Conservation (phyloP, 495 filamentous ascomycete species). For the Chaetomium cochliodes region DNA sequence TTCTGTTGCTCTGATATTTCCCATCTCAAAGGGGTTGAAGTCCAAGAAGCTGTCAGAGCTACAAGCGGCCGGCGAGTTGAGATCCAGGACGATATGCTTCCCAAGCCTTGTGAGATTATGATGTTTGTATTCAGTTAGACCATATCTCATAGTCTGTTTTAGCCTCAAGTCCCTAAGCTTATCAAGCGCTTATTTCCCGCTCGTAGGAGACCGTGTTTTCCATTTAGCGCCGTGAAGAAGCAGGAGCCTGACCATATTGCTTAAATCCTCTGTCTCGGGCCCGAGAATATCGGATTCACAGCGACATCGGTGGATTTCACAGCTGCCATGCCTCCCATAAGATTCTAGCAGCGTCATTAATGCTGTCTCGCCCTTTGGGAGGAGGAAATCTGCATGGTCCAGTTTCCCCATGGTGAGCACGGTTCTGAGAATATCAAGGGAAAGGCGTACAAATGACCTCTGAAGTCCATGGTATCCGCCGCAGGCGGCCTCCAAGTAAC, state of each 20-base stretch:
- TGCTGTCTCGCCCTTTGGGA: neutral
- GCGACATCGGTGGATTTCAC: neutral
- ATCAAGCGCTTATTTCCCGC: neutral
- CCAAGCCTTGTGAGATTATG: conserved; percentile 1
- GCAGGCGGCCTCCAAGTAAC: neutral
- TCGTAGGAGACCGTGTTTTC: neutral
- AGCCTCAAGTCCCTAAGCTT: neutral
- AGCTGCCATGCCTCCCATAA: neutral
- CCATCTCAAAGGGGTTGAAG: conserved; percentile 15
- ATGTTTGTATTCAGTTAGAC: neutral
- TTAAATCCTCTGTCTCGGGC: neutral
- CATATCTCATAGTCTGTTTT: neutral
- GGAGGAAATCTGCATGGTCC: neutral
- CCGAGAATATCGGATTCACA: neutral
- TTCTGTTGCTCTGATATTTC: conserved; percentile 1
- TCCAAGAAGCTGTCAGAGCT: neutral
- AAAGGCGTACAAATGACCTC: too few relatives aligned
- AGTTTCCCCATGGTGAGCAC: neutral
- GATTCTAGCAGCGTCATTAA: neutral
- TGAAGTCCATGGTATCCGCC: too few relatives aligned
- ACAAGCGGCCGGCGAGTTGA: neutral
- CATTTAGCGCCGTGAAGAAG: neutral
- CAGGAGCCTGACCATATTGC: neutral
- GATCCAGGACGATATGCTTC: neutral
- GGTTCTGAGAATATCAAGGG: neutral